These are phyloP conservation scores for Mytilinidion resinicola DNA, from an alignment of 495 filamentous ascomycete genomes.

Conservation along the genomic window DNA sequence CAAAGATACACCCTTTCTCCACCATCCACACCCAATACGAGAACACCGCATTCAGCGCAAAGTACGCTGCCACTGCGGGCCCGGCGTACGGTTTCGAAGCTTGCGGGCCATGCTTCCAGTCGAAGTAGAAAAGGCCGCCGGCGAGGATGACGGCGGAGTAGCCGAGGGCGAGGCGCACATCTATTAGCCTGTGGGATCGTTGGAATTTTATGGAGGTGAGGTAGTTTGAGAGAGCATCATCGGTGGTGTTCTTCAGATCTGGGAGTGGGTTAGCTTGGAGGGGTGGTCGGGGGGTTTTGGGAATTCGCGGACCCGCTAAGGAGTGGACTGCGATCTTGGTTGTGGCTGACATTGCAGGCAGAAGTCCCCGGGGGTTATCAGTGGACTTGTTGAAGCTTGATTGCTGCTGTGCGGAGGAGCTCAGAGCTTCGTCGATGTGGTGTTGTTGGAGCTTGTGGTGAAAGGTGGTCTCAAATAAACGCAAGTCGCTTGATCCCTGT, in stretches of 20 bases:
- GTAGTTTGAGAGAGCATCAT: constrained; percentile 91
- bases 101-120: constrained; percentile 88
- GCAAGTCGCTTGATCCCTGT: constrained; percentile 12
- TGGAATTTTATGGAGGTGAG: constrained; percentile 75
- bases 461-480: constrained; percentile 19
- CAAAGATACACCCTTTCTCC: constrained; percentile 76
- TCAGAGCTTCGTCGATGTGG: neutral
- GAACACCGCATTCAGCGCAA: constrained; percentile 67
- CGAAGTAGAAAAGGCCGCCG: constrained; percentile 76
- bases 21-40: constrained; percentile 83
- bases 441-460: constrained; percentile 10
- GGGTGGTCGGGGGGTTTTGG: neutral
- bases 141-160: constrained; percentile 76
- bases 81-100: constrained; percentile 67
- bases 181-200: constrained; percentile 71
- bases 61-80: constrained; percentile 70
- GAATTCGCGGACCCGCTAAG: constrained; percentile 48
- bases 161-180: constrained; percentile 75
- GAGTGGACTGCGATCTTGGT: constrained; percentile 62
- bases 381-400: constrained; percentile 22
- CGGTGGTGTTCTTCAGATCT: constrained; percentile 95
- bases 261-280: constrained; percentile 8
- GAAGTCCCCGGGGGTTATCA: neutral
- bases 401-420: constrained; percentile 22
- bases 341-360: constrained; percentile 15